These are phyloP conservation scores for Martensiomyces pterosporus DNA, from an alignment of 192 early-diverging fungal genomes.

Conservation along the genomic window DNA sequence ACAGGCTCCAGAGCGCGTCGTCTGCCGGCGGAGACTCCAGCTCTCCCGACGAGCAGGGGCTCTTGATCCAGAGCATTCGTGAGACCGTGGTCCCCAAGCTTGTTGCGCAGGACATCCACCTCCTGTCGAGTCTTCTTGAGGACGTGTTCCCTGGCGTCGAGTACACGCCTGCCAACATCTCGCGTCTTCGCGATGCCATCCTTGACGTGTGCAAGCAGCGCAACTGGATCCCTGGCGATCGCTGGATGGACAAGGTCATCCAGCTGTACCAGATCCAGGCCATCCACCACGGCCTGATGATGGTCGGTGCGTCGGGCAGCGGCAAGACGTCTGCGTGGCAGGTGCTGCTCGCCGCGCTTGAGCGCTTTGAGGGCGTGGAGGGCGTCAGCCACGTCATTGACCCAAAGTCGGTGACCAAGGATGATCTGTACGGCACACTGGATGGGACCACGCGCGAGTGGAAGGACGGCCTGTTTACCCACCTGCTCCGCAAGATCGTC, in stretches of 20 bases:
- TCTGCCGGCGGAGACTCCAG: conserved; percentile 53
- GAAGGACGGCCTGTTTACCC: conserved; percentile 99
- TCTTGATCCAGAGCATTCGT: conserved; percentile 93
- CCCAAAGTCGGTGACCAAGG: conserved; percentile 97
- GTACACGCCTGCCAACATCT: conserved; percentile 74
- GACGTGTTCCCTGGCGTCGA: conserved; percentile 95
- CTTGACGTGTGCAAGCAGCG: conserved; percentile 71
- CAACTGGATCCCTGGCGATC: conserved; percentile 66
- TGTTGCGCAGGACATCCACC: conserved; percentile 90
- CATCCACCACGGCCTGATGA: conserved; percentile 99
- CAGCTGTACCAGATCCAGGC: conserved; percentile 98
- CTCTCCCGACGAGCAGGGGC: conserved; percentile 75
- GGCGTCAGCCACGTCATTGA: conserved; percentile 94
- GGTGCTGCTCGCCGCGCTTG: conserved; percentile 85
- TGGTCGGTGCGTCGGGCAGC: conserved; percentile 97
- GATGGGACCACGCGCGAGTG: conserved; percentile 99
- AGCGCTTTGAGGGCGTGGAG: conserved; percentile 84
- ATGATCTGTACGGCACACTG: conserved; percentile 91
- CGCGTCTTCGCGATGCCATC: conserved; percentile 69
- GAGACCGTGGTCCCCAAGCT: conserved; percentile 98
- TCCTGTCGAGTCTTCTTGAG: conserved; percentile 78
- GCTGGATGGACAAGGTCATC: conserved; percentile 95
- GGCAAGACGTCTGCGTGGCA: conserved; percentile 96
- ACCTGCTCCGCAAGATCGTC: conserved; percentile 94
- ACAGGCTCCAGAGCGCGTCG: conserved; percentile 57